Percentiles rank a stretch among this genome's conserved stretches.
Evolutionary conservation across 768 basidiomycete species (phyloP).

Genomic region (Naganishia randhawae): DNA sequence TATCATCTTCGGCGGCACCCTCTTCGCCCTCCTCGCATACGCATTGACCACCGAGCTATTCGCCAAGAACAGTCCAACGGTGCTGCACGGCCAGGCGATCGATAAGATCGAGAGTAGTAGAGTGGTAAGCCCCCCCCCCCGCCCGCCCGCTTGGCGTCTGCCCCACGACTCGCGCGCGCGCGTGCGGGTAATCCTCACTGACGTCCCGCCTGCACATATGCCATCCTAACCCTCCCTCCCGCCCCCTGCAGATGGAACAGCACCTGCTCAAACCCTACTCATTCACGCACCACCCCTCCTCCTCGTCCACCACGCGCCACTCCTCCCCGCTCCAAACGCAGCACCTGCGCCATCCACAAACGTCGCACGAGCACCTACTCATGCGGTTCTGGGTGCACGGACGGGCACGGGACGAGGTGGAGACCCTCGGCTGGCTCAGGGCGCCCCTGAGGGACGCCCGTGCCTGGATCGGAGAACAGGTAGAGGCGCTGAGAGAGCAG

Average conservation of each 20-base stretch:
- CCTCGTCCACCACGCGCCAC: slow-evolving; percentile 41
- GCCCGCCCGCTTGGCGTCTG: too few species aligned
- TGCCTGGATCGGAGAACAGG: slow-evolving; percentile 27
- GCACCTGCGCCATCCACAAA: slow-evolving; percentile 41
- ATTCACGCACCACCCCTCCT: slow-evolving; percentile 49
- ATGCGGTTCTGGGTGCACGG: slow-evolving; percentile 50
- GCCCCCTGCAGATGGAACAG: slow-evolving; percentile 39
- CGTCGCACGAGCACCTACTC: slow-evolving; percentile 48
- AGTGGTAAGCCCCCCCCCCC: too few species aligned
- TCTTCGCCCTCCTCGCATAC: slow-evolving; percentile 46
- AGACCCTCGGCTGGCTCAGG: slow-evolving; percentile 36
- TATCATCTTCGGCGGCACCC: slow-evolving; percentile 43
- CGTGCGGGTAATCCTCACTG: too few species aligned
- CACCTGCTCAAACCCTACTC: slow-evolving; percentile 48
- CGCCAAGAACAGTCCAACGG: slow-evolving; percentile 47
- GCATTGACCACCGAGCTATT: slow-evolving; percentile 49
- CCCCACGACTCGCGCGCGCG: too few species aligned
- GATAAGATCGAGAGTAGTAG: slow-evolving; percentile 46
- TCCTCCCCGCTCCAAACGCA: slow-evolving; percentile 42
- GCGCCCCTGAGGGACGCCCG: slow-evolving; percentile 27
- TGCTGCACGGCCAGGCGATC: slow-evolving; percentile 48
- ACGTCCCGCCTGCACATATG: slow-evolving; percentile 21
- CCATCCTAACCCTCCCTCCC: background rate
- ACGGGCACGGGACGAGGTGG: slow-evolving; percentile 41
- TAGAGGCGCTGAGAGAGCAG: slow-evolving; percentile 18